Evolutionary conservation across 192 early-diverging fungal genomes (phyloP).

Genomic region (Tieghemiomyces parasiticus): DNA sequence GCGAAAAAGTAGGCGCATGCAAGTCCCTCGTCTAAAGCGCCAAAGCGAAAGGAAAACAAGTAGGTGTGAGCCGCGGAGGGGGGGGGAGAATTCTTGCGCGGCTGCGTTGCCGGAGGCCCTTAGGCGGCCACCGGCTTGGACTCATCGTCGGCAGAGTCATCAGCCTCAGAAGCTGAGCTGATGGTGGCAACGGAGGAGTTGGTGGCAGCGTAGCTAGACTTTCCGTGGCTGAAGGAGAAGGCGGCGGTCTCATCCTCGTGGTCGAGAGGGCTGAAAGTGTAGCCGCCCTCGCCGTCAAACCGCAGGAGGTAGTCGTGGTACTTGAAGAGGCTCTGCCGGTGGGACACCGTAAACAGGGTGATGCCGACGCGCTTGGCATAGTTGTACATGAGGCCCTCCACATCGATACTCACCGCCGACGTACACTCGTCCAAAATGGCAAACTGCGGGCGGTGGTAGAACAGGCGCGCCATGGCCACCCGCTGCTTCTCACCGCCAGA

Average conservation of each 20-base stretch:
- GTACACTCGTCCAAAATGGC: conserved; percentile 96
- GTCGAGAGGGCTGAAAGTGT: conserved; percentile 82
- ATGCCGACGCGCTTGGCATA: conserved; percentile 69
- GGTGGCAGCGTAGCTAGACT: conserved; percentile 17
- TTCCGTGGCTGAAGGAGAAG: conserved; percentile 10
- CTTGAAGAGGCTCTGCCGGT: conserved; percentile 89
- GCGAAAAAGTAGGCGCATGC: too few species aligned
- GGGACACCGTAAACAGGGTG: conserved; percentile 85
- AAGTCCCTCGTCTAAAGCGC: too few species aligned
- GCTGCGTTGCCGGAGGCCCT: too few species aligned
- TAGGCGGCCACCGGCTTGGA: too few species aligned
- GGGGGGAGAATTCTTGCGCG: too few species aligned
- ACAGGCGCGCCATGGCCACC: conserved; percentile 91
- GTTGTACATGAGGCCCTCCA: conserved; percentile 85
- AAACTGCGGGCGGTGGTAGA: conserved; percentile 90
- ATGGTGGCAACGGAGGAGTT: too few species aligned
- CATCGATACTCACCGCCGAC: conserved; percentile 82
- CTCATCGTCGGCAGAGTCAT: too few species aligned
- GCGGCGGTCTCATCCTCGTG: conserved; percentile 40
- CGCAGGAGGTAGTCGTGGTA: conserved; percentile 92
- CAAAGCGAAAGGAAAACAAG: too few species aligned
- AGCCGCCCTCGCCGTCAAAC: conserved; percentile 95
- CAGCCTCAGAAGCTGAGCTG: too few species aligned
- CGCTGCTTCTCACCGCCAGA: conserved; percentile 94
- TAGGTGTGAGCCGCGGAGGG: too few species aligned